Percentiles rank a stretch among this genome's conserved stretches.
Conservation (phyloP, 176 grass and related monocot genomes). For the Triticum aestivum region IWGSC_CS_RefSeq_v2.1 NC_057799.1:590628564-590629063, state of each 20-base stretch:
- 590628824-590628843: background rate
- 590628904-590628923: background rate
- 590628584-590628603: background rate
- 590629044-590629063: background rate
- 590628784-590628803: background rate
- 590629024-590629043: background rate
- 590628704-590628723: background rate
- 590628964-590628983: background rate
- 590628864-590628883: background rate
- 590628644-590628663: background rate
- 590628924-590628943: background rate
- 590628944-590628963: background rate
- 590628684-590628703: background rate
- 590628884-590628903: background rate
- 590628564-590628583: background rate
- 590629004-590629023: background rate
- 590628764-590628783: background rate
- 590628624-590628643: background rate
- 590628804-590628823: background rate
- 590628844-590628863: background rate
- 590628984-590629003: background rate
- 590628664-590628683: background rate
- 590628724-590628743: background rate
- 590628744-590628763: background rate
- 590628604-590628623: background rate